Conservation (phyloP, 2,329 filamentous ascomycete species). For the Epichloe aotearoae region DNA sequence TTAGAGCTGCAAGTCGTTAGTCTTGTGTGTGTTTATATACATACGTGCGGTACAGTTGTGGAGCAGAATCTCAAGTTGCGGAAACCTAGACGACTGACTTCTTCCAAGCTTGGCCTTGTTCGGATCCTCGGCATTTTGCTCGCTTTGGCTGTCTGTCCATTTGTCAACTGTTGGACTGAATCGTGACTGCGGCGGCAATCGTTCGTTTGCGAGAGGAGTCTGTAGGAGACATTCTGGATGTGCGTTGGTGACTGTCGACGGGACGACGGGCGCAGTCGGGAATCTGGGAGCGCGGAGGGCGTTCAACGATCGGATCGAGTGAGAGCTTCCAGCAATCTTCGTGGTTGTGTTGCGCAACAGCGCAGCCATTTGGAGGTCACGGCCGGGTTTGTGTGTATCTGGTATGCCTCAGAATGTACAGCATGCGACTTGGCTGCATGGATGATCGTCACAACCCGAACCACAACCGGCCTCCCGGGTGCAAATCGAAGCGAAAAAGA, state of each 20-base stretch:
- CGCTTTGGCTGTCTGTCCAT: slow-evolving; percentile 15
- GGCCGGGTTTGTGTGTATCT: neutral
- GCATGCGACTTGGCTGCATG: slow-evolving; percentile 11
- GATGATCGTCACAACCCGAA: neutral
- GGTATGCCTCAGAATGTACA: neutral
- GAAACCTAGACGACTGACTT: slow-evolving; percentile 29
- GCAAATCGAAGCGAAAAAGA: no score
- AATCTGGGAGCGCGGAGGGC: neutral
- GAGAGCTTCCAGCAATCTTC: slow-evolving; percentile 11
- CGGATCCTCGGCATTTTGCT: slow-evolving; percentile 30
- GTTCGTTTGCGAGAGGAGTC: slow-evolving; percentile 2
- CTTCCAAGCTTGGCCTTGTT: slow-evolving; percentile 51
- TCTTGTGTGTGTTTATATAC: neutral
- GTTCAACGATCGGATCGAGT: neutral
- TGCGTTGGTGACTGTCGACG: neutral
- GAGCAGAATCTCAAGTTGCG: no score
- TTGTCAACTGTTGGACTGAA: slow-evolving; percentile 20
- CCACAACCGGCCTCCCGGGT: neutral
- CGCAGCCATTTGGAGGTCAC: slow-evolving; percentile 21
- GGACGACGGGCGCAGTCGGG: neutral
- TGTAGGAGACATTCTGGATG: neutral
- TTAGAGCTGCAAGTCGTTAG: slow-evolving; percentile 34
- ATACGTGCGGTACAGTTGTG: no score
- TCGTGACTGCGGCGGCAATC: slow-evolving; percentile 10
- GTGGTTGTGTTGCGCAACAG: slow-evolving; percentile 9